phyloP scores from a whole-genome alignment of 257 asterid species.

The Hygrophila difformis region DNA sequence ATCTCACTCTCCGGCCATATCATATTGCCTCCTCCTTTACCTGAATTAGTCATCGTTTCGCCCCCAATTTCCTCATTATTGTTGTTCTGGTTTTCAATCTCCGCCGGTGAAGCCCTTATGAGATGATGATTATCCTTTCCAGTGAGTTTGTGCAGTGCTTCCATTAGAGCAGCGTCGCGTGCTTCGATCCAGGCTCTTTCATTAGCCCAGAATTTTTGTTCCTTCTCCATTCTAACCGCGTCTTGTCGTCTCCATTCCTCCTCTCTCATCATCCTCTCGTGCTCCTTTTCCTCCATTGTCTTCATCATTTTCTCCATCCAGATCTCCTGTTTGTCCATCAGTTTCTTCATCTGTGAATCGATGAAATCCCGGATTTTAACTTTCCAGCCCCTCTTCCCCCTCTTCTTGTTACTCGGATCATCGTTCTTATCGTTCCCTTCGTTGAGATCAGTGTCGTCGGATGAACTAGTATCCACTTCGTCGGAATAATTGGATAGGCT shows the following conservation, averaged over 20 bases:
- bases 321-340: conserved; percentile 75
- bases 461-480: conserved; percentile 40
- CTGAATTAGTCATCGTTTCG: conserved; percentile 15
- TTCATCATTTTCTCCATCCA: conserved; percentile 87
- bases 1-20: conserved; percentile 64
- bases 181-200: conserved; percentile 88
- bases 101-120: conserved; percentile 16
- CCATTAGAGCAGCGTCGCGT: conserved; percentile 61
- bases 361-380: conserved; percentile 60
- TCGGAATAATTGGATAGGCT: conserved; percentile 70
- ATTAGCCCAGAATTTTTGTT: conserved; percentile 72
- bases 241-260: conserved; percentile 86
- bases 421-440: conserved; percentile 13
- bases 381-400: conserved; percentile 49
- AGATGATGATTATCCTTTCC: conserved; percentile 33
- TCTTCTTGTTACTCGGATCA: conserved; percentile 26
- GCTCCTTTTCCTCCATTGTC: conserved; percentile 67
- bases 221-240: conserved; percentile 52
- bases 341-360: conserved; percentile 59
- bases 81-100: conserved; percentile 14
- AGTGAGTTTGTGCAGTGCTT: conserved; percentile 40
- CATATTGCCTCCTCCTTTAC: conserved; percentile 15
- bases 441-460: conserved; percentile 34
- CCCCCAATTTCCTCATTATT: conserved; percentile 23
- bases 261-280: conserved; percentile 58